Conservation (phyloP, 2,329 filamentous ascomycete genomes). For the Xylaria sp. region DNA sequence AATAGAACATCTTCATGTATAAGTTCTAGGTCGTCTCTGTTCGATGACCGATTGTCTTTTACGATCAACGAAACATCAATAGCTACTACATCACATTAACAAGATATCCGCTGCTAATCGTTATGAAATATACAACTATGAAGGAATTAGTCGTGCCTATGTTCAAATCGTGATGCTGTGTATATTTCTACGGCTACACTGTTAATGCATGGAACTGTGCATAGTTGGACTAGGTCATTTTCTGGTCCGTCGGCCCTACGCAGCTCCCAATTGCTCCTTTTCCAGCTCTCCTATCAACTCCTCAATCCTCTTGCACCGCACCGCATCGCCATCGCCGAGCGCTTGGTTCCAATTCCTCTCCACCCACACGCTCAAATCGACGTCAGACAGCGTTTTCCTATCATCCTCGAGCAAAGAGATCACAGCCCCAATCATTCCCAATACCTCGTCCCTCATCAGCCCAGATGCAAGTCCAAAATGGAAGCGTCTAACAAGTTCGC, state of each 20-base stretch:
- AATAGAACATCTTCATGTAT: too few relatives aligned
- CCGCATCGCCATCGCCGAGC: slow-evolving; percentile 5
- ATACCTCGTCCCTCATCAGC: slow-evolving; percentile 7
- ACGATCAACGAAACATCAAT: too few relatives aligned
- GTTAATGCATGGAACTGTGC: too few relatives aligned
- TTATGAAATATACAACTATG: too few relatives aligned
- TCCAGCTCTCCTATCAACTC: slow-evolving; percentile 14
- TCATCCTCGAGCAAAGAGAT: slow-evolving; percentile 24
- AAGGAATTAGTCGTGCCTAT: neutral
- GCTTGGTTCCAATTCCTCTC: slow-evolving; percentile 6
- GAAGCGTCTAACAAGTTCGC: slow-evolving; percentile 26
- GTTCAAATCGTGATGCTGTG: neutral
- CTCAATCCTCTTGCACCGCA: slow-evolving; percentile 17
- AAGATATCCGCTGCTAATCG: too few relatives aligned
- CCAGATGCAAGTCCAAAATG: slow-evolving; percentile 23
- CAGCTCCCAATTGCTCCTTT: neutral
- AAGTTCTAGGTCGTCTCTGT: too few relatives aligned
- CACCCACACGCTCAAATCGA: neutral
- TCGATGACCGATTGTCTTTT: too few relatives aligned
- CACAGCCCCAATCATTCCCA: slow-evolving; percentile 17
- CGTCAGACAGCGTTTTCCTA: neutral
- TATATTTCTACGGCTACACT: too few relatives aligned
- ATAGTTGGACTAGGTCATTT: too few relatives aligned
- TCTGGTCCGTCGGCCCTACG: too few relatives aligned
- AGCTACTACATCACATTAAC: too few relatives aligned